phyloP scores from a whole-genome alignment of 2,329 filamentous ascomycete genomes.

The Teratosphaeria pseudoeucalypti region DNA sequence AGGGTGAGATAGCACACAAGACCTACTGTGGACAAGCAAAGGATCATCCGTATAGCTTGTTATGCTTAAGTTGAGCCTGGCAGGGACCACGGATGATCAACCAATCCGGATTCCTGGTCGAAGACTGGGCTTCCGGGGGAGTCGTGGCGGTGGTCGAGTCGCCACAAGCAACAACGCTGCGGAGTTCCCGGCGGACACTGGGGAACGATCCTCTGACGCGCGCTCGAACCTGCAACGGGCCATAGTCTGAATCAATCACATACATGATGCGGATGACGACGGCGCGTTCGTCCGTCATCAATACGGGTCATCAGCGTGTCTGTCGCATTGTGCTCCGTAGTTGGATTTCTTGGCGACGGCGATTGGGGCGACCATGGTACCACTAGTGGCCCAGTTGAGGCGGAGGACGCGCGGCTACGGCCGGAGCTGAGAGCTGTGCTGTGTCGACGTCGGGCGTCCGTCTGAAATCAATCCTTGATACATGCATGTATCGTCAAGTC shows the following conservation, averaged over 20 bases:
- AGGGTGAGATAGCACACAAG: too few species aligned
- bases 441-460: neutral
- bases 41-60: too few species aligned
- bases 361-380: neutral
- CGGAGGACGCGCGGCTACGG: neutral
- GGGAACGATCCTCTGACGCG: neutral
- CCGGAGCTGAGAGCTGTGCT: neutral
- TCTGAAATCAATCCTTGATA: neutral
- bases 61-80: neutral
- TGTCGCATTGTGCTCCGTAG: neutral
- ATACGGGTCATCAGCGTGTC: neutral
- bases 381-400: neutral
- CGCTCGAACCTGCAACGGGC: neutral
- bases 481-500: neutral
- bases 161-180: too few species aligned
- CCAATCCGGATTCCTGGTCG: neutral
- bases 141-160: too few species aligned
- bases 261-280: neutral
- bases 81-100: neutral
- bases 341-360: neutral
- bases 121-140: too few species aligned
- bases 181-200: too few species aligned
- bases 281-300: neutral
- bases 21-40: too few species aligned
- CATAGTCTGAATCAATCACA: neutral